Evolutionary conservation across 352 stramenopile species (phyloP), one percentile per base, ranked within the genome.

Genomic region (Phytopythium kandeliae): DNA sequence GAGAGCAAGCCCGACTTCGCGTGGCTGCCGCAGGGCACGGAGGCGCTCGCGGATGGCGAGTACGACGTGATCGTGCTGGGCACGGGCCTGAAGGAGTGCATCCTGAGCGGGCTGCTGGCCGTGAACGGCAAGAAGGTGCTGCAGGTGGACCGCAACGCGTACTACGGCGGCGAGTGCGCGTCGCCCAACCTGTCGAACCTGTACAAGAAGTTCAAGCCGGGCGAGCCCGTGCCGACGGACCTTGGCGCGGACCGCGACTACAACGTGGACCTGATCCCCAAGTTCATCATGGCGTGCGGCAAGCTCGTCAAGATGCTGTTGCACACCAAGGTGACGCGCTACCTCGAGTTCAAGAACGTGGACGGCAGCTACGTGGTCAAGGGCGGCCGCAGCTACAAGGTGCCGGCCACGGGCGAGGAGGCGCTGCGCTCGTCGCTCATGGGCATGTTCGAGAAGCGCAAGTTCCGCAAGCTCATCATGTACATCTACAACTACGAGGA

Each of bases 241-340:
- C 69, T 99, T 30, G 97, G 97, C 50, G 94, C 88, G 35, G 98
- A 98, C 68, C 95, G 96, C 44, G 97, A 99, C 77, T 99, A 99
- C 85, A 99, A 99, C 71, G 97, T 99, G 48, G 97, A 99, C 77
- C 78, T 99, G 24, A 97, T 99, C 66, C 97, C 97, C 44, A 99
- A 99, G 81, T 99, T 99, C 66, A 99, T 99, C 71, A 99, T 99
- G 96, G 97, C 97, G 2, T 98, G 96, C 65, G 97, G 97, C 55
- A 99, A 99, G 67, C 83, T 99, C 21, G 97, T 98, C 24, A 99
- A 99, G 78, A 99, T 99, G 91, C 65, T 92, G 60, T 62, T 92
- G 55, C 95, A 98, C 75, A 98, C 92, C 43, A 98, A 98, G 67
- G 97, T 99, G 49, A 99, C 96, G 55, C 85, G 95, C 35, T 99